Base-by-base conservation (phyloP, 306 rosid genomes). In the Dalbergia oliveri region DNA sequence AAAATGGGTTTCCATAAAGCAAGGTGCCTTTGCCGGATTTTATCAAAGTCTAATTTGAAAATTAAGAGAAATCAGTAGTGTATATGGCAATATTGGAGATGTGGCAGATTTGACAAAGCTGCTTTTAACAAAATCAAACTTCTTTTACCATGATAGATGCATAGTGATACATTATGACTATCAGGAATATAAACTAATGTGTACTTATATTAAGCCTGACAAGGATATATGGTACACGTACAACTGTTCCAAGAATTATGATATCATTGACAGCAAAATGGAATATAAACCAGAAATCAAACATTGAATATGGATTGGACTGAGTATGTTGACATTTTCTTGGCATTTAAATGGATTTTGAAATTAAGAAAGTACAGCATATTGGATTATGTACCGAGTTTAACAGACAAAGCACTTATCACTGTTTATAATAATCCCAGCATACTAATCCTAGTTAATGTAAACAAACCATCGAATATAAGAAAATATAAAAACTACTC, bases 301-400 rank as follows among this genome's bases (percentile, higher is more conserved):
- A 21, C 23, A 54, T 41, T 2, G 3, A 26, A 26, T 26, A 26
- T 26, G 31, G 31, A 26, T 26, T 26, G 31, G 31, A 26, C 31
- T 26, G 47, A 26, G 65, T 35, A 21, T 58, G 21, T 43, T 71
- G 49, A 47, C 19, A 57, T 8, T 56, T 65, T 37, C 51, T 37
- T 64, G 8, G 47, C 43, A 51, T 33, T 60, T 73, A 49, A 53
- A 47, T 75, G 11, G 35, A 21, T 41, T 66, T 35, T 39, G 76
- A 49, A 66, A 72, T n/a, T 41, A 72, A 78, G 37, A 58, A 59
- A 37, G 57, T 75, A 68, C 50, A 31, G 16, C 15, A 80, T 5
- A 66, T 26, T 26, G 31, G 31, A 26, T 26, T 26, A 0, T 26
- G 50, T 63, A 66, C 77, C 66, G 66, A 53, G 21, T 72, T 66